Evolutionary conservation across 2,329 filamentous ascomycete species (phyloP).

Genomic region (Stenocarpella maydis): DNA sequence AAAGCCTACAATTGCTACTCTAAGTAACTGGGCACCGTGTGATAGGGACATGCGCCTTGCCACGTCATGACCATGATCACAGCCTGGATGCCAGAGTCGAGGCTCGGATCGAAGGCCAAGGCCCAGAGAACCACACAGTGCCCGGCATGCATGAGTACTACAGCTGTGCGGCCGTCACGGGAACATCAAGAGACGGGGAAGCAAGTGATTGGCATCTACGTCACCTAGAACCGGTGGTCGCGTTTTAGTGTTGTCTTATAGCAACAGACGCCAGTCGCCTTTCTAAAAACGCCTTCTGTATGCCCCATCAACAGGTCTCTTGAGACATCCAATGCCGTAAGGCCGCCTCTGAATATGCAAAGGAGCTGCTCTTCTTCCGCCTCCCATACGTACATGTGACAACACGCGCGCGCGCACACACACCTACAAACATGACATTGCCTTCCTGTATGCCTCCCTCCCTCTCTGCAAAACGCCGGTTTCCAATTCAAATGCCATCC

Average conservation of each 20-base stretch:
- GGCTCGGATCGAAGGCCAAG: background rate
- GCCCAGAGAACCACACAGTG: background rate
- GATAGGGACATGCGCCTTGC: background rate
- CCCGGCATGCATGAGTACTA: background rate
- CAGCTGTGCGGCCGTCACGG: background rate
- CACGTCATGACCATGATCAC: background rate
- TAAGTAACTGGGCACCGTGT: background rate
- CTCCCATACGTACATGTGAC: background rate
- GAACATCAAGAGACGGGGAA: background rate
- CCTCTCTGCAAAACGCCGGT: conserved; percentile 1
- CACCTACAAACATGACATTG: background rate
- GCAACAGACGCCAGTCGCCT: conserved; percentile 3
- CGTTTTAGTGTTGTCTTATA: background rate
- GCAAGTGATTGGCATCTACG: background rate
- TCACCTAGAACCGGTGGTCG: background rate
- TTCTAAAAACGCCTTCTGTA: conserved; percentile 4
- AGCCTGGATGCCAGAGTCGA: background rate
- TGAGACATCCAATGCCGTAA: background rate
- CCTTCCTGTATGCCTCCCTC: background rate
- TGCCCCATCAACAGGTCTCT: background rate
- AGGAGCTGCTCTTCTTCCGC: conserved; percentile 5
- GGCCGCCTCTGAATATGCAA: background rate
- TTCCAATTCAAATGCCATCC: background rate
- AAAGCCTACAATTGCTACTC: no score
- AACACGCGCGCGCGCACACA: background rate